Evolutionary conservation across 306 rosid species (phyloP), one percentile per base, ranked within the genome.

Genomic region (Arachis hypogaea): DNA sequence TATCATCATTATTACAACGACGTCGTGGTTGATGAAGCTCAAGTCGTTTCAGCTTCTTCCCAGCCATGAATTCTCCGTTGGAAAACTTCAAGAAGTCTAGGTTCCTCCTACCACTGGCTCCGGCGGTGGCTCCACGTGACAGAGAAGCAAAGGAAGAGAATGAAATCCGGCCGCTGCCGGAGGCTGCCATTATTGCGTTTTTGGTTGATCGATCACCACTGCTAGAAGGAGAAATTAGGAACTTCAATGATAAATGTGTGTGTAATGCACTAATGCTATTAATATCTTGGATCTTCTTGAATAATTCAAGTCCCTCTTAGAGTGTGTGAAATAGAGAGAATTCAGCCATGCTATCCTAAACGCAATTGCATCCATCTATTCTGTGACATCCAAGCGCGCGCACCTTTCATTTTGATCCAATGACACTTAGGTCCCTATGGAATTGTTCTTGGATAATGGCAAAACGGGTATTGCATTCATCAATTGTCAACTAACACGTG

Each of bases 11-110:
- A 63, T 46, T 7, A 49, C 11, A 9, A 49, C 11, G 5, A 49
- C 12, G 12, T 7, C 56, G 4, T 12, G 9, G 7, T 41, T 45
- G 55, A 54, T 43, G 72, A 4, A 8, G 63, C 33, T 11, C 16
- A 40, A 62, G 43, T 51, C 52, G 38, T 9, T 30, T 14, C 5
- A 75, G 59, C 73, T 66, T 75, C 79, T 66, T 75, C 67, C 63
- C 46, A 10, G 73, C 79, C 79, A 75, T 75, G 66, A 75, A 33
- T 36, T 75, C 79, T 36, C 79, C 73, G 56, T 66, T 66, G 4
- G 41, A 45, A 28, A 75, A 75, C 72, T 44, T 65, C 30, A 65
- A 36, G 0, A 55, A 33, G 67, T 18, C 60, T 41, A 18, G 46
- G 40, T 66, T 66, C 67, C 67, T 66, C 67, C 67, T 66, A 3